These are phyloP conservation scores for Linnemannia exigua DNA, from an alignment of 192 early-diverging fungal genomes.

Conservation along the genomic window DNA sequence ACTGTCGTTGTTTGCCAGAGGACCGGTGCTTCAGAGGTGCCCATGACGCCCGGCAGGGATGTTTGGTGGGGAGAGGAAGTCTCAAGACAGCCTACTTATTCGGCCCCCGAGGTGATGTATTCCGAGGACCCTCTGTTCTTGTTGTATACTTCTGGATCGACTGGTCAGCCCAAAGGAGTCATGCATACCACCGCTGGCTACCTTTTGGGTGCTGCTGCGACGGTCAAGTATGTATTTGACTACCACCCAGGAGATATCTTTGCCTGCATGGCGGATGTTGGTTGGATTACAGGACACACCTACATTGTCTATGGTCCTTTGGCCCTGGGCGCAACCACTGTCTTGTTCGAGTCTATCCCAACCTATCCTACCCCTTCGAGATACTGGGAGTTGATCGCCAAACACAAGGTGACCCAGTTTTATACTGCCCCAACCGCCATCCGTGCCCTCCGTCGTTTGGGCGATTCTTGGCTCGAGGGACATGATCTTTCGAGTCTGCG, in stretches of 20 bases:
- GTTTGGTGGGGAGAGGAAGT: constrained; percentile 96
- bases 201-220: constrained; percentile 85
- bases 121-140: constrained; percentile 96
- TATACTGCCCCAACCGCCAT: constrained; percentile 99
- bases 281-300: constrained; percentile 89
- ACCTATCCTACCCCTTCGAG: constrained; percentile 90
- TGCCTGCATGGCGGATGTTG: constrained; percentile 97
- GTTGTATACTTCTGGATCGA: constrained; percentile 94
- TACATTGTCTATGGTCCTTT: constrained; percentile 97
- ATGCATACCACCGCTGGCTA: constrained; percentile 96
- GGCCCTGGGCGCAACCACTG: constrained; percentile 87
- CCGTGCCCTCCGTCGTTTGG: constrained; percentile 89
- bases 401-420: constrained; percentile 95
- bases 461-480: constrained; percentile 80
- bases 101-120: constrained; percentile 83
- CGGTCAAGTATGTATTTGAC: constrained; percentile 96
- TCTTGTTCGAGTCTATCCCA: constrained; percentile 95
- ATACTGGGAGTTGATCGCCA: constrained; percentile 87
- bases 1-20: constrained; percentile 91
- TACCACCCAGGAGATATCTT: constrained; percentile 90
- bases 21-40: constrained; percentile 82
- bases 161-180: constrained; percentile 94
- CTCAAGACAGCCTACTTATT: constrained; percentile 83
- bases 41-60: constrained; percentile 84
- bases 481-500: constrained; percentile 90